Evolutionary conservation across 306 rosid genomes (phyloP), one percentile per base, ranked within the genome.

Genomic region (Quercus robur): DNA sequence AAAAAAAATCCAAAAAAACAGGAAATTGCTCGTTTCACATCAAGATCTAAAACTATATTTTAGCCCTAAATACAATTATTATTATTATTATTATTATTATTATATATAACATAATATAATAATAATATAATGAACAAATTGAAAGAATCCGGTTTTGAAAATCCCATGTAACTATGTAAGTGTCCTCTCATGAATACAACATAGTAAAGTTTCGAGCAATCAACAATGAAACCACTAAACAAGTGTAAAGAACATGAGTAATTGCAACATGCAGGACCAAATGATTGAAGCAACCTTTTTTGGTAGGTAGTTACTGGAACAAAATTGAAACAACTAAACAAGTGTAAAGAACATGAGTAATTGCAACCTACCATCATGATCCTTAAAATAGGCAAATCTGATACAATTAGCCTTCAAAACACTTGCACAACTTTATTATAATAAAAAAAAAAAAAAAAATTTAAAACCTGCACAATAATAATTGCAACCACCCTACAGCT

Each of bases 211-310:
- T 71, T 44, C 56, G 75, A 74, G 75, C 76, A 23, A 80, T 52
- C 56, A 30, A 8, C 46, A 41, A 41, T 41, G 46, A 41, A 41
- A 41, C 46, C 46, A 41, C 46, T 41, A 41, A 41, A 41, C 12
- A 41, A 41, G 12, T 41, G 12, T 41, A 41, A 41, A 7, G 46
- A 41, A 41, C 46, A 41, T 7, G 3, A 41, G 46, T 41, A 2
- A 41, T 41, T 41, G 46, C 46, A 41, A 44, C 79, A 41, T 49
- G 66, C 78, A 73, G 79, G 19, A 72, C 80, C 59, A 59, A 75
- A 80, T 83, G 70, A 84, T 88, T 86, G 58, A 80, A 84, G 46
- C 80, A 33, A 15, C 61, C 73, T 66, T 76, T 77, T 84, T 77
- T 76, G 79, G 38, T 33, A 63, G n/a, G 77, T 66, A 78, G 81